phyloP scores from a whole-genome alignment of 352 stramenopile species.

The Pythium rhizo-oryzae region DNA sequence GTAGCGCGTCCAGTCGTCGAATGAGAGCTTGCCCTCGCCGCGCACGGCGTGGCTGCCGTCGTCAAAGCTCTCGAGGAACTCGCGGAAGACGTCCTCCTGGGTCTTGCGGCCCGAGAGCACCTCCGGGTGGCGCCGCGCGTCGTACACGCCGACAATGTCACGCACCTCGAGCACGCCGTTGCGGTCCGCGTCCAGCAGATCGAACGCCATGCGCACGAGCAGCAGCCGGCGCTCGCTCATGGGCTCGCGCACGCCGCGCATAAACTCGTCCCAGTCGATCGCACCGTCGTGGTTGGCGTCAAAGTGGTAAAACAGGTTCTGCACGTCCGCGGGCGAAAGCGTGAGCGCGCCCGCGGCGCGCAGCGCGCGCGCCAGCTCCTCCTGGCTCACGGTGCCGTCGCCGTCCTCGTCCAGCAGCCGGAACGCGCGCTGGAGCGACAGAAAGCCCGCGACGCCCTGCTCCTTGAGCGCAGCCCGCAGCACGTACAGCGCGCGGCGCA shows the following conservation, averaged over 20 bases:
- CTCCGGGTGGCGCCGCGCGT: conserved; percentile 83
- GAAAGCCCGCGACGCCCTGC: conserved; percentile 69
- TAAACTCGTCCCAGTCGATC: conserved; percentile 87
- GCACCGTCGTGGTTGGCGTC: conserved; percentile 84
- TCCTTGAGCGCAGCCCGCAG: conserved; percentile 57
- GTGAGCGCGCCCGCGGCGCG: conserved; percentile 53
- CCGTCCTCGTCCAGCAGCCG: conserved; percentile 74
- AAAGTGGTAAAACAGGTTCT: conserved; percentile 83
- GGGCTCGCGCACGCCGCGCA: conserved; percentile 77
- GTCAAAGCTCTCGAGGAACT: conserved; percentile 87
- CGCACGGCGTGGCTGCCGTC: conserved; percentile 45
- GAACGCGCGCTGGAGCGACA: conserved; percentile 78
- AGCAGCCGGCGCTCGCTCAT: conserved; percentile 79
- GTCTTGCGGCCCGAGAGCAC: conserved; percentile 81
- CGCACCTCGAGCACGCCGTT: conserved; percentile 74
- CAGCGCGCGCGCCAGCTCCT: conserved; percentile 80
- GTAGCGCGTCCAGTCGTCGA: conserved; percentile 80
- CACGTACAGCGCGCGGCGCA: conserved; percentile 57
- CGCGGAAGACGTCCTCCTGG: conserved; percentile 70
- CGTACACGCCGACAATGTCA: conserved; percentile 79
- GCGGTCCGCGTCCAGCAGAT: conserved; percentile 77
- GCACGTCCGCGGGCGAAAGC: conserved; percentile 48
- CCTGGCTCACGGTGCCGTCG: conserved; percentile 63
- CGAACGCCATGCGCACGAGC: conserved; percentile 89
- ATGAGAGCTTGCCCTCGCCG: conserved; percentile 44